Base-by-base conservation (phyloP, 148 eudicot genomes). In the Spergularia bocconei region DNA sequence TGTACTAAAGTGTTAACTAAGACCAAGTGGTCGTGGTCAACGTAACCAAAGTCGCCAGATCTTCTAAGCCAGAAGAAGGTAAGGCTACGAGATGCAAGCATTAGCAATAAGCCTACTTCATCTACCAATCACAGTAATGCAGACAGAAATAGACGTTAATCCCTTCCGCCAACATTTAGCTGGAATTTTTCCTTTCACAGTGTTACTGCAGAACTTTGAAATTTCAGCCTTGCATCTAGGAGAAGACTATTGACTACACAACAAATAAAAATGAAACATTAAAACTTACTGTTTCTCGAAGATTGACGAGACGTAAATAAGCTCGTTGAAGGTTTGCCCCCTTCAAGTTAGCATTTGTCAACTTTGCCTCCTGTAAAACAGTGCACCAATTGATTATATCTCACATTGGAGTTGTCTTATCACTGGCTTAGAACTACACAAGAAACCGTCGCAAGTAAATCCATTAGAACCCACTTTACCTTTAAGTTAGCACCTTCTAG, bases 271-370 rank as follows among this genome's bases (percentile, higher is more conserved):
- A 23, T 36, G 36, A 50, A 11, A 66, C 51, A 53, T 25, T 19
- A 63, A 44, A 60, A 87, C 96, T 89, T 82, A 93, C 98, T 20
- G 98, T 87, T 53, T 89, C 93, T 51, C 93, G 95, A 73, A 93
- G 98, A 83, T 93, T 79, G 71, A 93, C 97, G 73, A 88, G 88
- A 51, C 97, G 89, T 70, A 93, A 86, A 79, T 91, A 93, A 84
- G 98, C 97, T 69, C 98, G 88, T 74, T 93, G 98, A 70, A 93
- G 97, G 80, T 93, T 93, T 67, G 98, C 98, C 75, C 97, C 95
- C 71, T 79, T 93, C 78, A 93, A 79, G 79, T 91, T 93, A 63
- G 97, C 89, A 84, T 86, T 90, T 61, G 82, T 84, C 81, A 93
- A 82, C 78, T 89, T 91, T 65, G 97, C 97, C 72, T 94, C 91